Evolutionary conservation across 495 filamentous ascomycete genomes (phyloP).

Genomic region (Lepidopterella palustris): DNA sequence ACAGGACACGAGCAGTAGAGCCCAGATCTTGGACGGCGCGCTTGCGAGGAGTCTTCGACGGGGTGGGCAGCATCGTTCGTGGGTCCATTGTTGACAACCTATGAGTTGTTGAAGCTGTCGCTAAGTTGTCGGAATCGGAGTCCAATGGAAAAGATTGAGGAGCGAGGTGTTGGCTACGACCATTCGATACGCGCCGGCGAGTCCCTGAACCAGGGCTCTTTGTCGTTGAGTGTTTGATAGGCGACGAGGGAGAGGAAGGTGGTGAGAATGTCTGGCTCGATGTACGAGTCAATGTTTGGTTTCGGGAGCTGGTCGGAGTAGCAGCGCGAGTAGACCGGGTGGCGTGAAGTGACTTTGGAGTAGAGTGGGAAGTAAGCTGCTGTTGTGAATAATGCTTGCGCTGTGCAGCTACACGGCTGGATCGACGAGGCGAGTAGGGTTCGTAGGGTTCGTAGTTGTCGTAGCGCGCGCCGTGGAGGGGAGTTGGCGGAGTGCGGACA

Average conservation of each 20-base stretch:
- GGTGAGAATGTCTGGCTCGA: slow-evolving; percentile 40
- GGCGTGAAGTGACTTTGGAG: slow-evolving; percentile 10
- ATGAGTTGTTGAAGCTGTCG: slow-evolving; percentile 19
- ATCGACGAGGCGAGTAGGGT: slow-evolving; percentile 60
- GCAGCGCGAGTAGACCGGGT: slow-evolving; percentile 17
- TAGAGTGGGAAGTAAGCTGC: slow-evolving; percentile 39
- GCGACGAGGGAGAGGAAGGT: slow-evolving; percentile 46
- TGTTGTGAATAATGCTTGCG: slow-evolving; percentile 40
- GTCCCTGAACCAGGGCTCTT: slow-evolving; percentile 12
- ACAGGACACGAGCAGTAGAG: slow-evolving; percentile 68
- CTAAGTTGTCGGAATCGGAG: slow-evolving; percentile 28
- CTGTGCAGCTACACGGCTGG: slow-evolving; percentile 42
- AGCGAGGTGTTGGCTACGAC: background rate
- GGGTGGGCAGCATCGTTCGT: slow-evolving; percentile 67
- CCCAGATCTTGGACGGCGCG: slow-evolving; percentile 53
- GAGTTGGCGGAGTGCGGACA: slow-evolving; percentile 64
- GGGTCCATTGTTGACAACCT: slow-evolving; percentile 19
- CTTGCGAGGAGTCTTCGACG: slow-evolving; percentile 80
- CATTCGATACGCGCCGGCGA: slow-evolving; percentile 1
- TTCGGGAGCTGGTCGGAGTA: slow-evolving; percentile 29
- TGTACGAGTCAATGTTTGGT: slow-evolving; percentile 19
- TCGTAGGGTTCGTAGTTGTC: slow-evolving; percentile 66
- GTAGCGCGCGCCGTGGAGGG: slow-evolving; percentile 59
- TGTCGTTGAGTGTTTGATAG: slow-evolving; percentile 33
- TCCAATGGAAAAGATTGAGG: slow-evolving; percentile 7